Evolutionary conservation across 495 filamentous ascomycete species (phyloP).

Genomic region (Immersiella caudata): DNA sequence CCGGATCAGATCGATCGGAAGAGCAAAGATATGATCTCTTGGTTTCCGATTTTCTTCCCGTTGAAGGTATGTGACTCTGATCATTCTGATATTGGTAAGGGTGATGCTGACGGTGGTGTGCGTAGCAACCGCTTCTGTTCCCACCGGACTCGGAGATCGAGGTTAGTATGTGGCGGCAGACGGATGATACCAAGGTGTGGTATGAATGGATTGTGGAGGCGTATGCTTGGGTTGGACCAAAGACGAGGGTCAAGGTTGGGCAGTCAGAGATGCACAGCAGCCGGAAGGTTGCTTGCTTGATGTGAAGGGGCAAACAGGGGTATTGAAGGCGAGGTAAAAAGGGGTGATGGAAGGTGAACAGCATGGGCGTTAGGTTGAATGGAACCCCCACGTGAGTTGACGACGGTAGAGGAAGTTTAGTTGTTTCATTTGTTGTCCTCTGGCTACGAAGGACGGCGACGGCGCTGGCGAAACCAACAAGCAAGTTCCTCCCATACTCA

Average conservation of each 20-base stretch:
- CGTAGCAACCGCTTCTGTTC: constrained; percentile 85
- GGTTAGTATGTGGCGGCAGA: constrained; percentile 91
- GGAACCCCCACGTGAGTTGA: neutral
- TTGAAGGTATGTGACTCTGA: constrained; percentile 68
- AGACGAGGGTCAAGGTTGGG: constrained; percentile 71
- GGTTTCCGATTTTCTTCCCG: constrained; percentile 99
- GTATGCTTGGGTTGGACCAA: constrained; percentile 63
- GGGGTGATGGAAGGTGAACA: neutral
- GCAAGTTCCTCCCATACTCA: neutral
- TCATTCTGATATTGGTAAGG: neutral
- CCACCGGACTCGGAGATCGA: constrained; percentile 83
- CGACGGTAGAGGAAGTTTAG: neutral
- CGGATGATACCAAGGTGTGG: constrained; percentile 95
- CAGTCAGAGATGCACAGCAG: constrained; percentile 86
- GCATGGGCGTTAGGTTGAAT: neutral
- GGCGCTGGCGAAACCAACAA: neutral
- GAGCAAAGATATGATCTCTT: constrained; percentile 93
- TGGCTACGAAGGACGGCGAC: neutral
- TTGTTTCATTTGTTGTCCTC: neutral
- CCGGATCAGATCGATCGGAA: constrained; percentile 90
- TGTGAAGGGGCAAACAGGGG: constrained; percentile 53
- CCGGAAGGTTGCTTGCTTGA: constrained; percentile 87
- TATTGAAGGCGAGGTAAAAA: neutral
- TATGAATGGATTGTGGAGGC: constrained; percentile 97
- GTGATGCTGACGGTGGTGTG: constrained; percentile 16